Base-by-base conservation (phyloP, 495 filamentous ascomycete genomes). In the Daldinia vernicosa region DNA sequence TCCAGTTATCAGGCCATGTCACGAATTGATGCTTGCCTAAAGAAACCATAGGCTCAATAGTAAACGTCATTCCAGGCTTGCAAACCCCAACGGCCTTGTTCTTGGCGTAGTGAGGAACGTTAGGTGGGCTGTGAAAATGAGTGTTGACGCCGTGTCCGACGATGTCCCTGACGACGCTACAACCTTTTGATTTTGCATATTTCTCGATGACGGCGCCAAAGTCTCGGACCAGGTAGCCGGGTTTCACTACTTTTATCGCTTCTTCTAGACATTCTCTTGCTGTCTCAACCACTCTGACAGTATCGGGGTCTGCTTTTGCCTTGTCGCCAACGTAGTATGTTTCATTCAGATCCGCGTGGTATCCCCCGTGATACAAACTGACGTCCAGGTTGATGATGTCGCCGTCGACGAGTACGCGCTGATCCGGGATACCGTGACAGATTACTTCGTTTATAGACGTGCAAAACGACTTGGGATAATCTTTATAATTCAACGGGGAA, bases 1-100 rank as follows among this genome's bases (percentile, higher is more conserved):
- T 47, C 43, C 43, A 47, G 22, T 47, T 47, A 24, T 47, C 43
- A 47, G 43, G 43, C 43, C 43, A 47, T 12, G 43, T 47, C 43
- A 47, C 43, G 9, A 47, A 47, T 24, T 47, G 43, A 47, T 47
- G 43, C 19, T 47, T 47, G 8, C 43, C 43, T 9, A 47, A 47
- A 47, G 43, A 47, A 47, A 47, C 19, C 43, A 47, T 47, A 47
- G 43, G 43, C 43, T 47, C 43, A 5, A 47, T 47, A 24, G 43
- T 47, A 22, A 47, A 47, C 22, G 43, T 24, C 43, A 47, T 47
- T 47, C 43, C 43, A 47, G 43, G 17, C 43, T 47, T 47, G 9
- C 43, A 47, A 22, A 47, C 43, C 0, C 43, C 43, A 47, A 47
- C 43, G 1, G 43, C 43, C 43, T 47, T 47, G 43, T 47, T 47